Base-by-base conservation (phyloP, 768 basidiomycete species). In the Pisolithus sp. region DNA sequence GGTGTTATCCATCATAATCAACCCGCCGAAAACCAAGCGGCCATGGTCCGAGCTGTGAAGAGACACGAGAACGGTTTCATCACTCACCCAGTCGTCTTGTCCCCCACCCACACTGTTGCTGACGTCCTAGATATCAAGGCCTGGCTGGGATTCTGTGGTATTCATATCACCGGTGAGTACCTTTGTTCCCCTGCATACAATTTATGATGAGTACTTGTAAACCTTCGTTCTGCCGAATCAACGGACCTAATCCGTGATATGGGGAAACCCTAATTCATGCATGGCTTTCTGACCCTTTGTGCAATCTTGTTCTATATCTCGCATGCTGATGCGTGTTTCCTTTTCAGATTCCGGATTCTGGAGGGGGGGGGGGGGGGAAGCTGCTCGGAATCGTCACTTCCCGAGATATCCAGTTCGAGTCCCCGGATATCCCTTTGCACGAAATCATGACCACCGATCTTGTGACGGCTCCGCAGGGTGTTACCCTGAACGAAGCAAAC, bases 1-100 rank as follows among this genome's bases (percentile, higher is more conserved):
- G 95, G 96, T 73, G 91, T 98, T 63, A 97, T 98, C 62, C 96
- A 99, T 68, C 93, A 99, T 72, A 99, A 98, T 69, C 90, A 93
- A 68, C 58, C 84, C 1, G 63, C 93, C 0, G 83, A 82, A 42
- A 80, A 81, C 4, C 96, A 99, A 72, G 95, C 95, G 9, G 85
- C 88, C 38, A 98, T 98, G 94, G 92, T 98, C 61, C 86, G 91
- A 57, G 89, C 90, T 41, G 96, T 99, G 28, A 99, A 99, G 71
- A 85, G 94, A 62, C 95, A 94, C 66, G 95, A 98, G 71, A 99
- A 98, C 64, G 96, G 96, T 5, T 98, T 98, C 73, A 99, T 99
- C 70, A 81, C 89, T 48, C 91, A 96, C 59, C 96, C 96, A 15
- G 79, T 97, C 54, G 91, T 93, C 49, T 75, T 98, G 28, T 83